These are phyloP conservation scores for Tricholoma flavovirens DNA, from an alignment of 768 basidiomycete species.

Conservation along the genomic window DNA sequence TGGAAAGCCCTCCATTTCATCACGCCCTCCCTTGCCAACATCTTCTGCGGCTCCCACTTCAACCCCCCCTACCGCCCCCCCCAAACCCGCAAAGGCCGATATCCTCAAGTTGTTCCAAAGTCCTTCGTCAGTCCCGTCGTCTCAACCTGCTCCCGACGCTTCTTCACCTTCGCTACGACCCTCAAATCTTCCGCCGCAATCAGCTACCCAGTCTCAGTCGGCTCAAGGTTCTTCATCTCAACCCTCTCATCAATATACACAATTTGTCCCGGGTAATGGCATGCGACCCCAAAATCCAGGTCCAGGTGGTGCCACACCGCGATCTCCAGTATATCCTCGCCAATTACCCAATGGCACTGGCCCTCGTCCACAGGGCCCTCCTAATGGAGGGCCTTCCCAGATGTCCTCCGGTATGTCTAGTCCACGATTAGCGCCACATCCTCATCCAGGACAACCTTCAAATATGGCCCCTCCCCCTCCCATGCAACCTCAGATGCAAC, in stretches of 20 bases:
- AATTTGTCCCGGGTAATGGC: constrained; percentile 41
- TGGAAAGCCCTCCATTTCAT: constrained; percentile 51
- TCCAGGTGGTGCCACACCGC: constrained; percentile 47
- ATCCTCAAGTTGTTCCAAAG: constrained; percentile 60
- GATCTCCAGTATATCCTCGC: constrained; percentile 63
- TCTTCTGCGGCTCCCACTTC: constrained; percentile 31
- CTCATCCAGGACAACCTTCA: constrained; percentile 47
- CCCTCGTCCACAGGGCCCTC: constrained; percentile 51
- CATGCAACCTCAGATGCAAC: constrained; percentile 36
- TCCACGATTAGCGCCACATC: constrained; percentile 60
- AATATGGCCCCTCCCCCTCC: constrained; percentile 41
- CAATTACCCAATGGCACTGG: constrained; percentile 57
- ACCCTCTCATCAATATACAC: constrained; percentile 34
- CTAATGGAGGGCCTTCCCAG: constrained; percentile 46
- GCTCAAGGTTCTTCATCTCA: constrained; percentile 33
- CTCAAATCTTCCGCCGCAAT: constrained; percentile 47
- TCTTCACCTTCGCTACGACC: constrained; percentile 55
- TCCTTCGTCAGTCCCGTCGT: constrained; percentile 40
- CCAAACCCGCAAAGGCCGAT: constrained; percentile 43
- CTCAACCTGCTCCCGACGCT: constrained; percentile 47
- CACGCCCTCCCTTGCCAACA: constrained; percentile 28
- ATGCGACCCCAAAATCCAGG: constrained; percentile 42
- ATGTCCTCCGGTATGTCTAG: constrained; percentile 55
- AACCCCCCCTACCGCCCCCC: constrained; percentile 27
- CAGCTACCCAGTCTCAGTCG: constrained; percentile 30